phyloP scores from a whole-genome alignment of 306 rosid species.

The Senna tora region DNA sequence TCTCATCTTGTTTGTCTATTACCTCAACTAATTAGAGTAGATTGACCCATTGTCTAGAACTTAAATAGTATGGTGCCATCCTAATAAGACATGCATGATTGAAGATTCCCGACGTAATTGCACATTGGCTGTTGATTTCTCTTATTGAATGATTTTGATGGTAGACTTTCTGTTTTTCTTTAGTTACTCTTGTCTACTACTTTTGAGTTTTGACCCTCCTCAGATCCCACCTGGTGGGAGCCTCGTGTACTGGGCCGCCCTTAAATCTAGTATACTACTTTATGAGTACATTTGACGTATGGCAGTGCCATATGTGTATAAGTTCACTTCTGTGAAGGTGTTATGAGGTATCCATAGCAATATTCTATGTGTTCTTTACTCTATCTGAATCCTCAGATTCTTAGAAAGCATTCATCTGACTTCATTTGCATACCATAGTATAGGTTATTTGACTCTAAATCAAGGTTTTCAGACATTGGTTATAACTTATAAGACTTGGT shows the following conservation, averaged over 20 bases:
- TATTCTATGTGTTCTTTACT: not conserved
- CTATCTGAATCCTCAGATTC: not conserved
- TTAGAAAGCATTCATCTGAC: not conserved
- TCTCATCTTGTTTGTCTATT: too few species aligned
- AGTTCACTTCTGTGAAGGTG: not conserved
- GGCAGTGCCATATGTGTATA: not conserved
- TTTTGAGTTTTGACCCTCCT: too few species aligned
- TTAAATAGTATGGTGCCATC: not conserved
- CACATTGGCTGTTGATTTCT: not conserved
- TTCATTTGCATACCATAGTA: not conserved
- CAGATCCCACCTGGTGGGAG: too few species aligned
- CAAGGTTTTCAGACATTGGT: not conserved
- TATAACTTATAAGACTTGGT: not conserved
- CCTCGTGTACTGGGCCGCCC: too few species aligned
- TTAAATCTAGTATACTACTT: too few species aligned
- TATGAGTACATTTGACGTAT: not conserved
- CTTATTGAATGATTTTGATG: not conserved
- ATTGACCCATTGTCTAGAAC: constrained; percentile 7
- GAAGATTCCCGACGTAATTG: not conserved
- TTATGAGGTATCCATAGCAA: not conserved
- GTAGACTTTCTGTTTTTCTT: not conserved
- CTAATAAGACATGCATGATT: not conserved
- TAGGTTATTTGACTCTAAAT: not conserved
- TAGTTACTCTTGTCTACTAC: not conserved
- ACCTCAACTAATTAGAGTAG: not conserved